A percentile compares a stretch with the other conserved stretches of the same genome.
Conservation (phyloP, 192 early-diverging fungal species). For the Gorgonomyces haynaldii region DNA sequence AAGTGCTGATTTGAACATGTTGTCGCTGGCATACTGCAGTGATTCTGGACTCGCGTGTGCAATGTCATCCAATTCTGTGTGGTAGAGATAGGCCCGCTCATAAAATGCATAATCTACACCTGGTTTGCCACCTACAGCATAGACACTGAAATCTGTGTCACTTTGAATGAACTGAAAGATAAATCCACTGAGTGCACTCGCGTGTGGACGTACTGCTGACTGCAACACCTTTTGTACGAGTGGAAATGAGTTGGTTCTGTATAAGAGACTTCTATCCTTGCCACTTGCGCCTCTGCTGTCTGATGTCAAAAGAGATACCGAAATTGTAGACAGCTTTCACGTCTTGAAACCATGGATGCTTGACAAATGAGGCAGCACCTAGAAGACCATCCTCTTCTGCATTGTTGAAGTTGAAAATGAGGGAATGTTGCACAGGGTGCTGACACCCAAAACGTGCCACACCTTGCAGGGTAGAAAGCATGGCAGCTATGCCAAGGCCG, state of each 20-base stretch:
- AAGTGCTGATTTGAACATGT: slow-evolving; percentile 10
- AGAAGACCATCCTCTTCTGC: background rate
- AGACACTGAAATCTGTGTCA: background rate
- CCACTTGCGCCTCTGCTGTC: background rate
- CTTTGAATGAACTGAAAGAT: background rate
- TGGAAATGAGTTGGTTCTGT: background rate
- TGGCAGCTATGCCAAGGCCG: background rate
- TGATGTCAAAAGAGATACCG: background rate
- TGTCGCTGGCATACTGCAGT: slow-evolving; percentile 29
- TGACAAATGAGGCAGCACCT: background rate
- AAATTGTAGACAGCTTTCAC: background rate
- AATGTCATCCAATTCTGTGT: background rate
- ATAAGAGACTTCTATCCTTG: background rate
- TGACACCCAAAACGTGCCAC: background rate
- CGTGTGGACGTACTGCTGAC: background rate
- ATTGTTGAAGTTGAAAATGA: background rate
- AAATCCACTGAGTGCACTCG: background rate
- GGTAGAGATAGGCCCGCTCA: background rate
- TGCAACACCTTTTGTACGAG: background rate
- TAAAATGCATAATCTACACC: background rate
- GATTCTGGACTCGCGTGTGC: slow-evolving; percentile 7
- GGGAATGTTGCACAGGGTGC: background rate
- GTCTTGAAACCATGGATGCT: background rate
- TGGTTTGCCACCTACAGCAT: background rate
- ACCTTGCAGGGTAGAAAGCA: background rate